Conservation (phyloP, 192 early-diverging fungal species). For the Coemansia umbellata region DNA sequence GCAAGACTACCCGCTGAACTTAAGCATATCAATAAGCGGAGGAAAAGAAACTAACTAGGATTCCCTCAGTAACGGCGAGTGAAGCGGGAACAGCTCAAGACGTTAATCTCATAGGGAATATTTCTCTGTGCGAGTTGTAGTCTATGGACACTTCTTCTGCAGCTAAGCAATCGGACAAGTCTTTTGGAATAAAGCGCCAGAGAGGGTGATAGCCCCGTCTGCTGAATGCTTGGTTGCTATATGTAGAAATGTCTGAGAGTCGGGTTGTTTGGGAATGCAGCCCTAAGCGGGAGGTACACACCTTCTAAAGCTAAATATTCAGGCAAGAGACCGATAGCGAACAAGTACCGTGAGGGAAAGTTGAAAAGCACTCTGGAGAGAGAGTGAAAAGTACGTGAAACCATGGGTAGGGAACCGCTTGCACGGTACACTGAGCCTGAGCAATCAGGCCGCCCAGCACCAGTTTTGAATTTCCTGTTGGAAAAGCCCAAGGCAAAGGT, state of each 20-base stretch:
- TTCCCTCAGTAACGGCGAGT: slow-evolving; percentile 75
- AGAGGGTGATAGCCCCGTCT: slow-evolving; percentile 75
- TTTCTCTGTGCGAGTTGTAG: slow-evolving; percentile 51
- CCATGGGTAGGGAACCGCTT: slow-evolving; percentile 73
- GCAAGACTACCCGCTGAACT: slow-evolving; percentile 69
- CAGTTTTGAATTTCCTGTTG: slow-evolving; percentile 50
- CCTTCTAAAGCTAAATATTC: slow-evolving; percentile 79
- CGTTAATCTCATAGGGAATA: slow-evolving; percentile 55
- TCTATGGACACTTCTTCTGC: slow-evolving; percentile 55
- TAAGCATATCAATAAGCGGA: slow-evolving; percentile 82
- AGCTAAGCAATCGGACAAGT: slow-evolving; percentile 47
- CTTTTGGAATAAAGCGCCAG: slow-evolving; percentile 66
- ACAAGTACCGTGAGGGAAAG: slow-evolving; percentile 87
- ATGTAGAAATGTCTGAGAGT: slow-evolving; percentile 51
- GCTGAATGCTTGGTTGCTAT: slow-evolving; percentile 12
- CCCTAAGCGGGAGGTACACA: slow-evolving; percentile 75
- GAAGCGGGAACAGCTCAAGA: slow-evolving; percentile 71
- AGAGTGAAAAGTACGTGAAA: slow-evolving; percentile 83
- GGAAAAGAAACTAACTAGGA: slow-evolving; percentile 80
- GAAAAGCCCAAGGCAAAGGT: slow-evolving; percentile 47
- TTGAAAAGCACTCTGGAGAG: slow-evolving; percentile 82
- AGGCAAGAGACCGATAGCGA: slow-evolving; percentile 79
- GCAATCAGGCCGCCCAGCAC: slow-evolving; percentile 8
- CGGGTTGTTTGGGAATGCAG: slow-evolving; percentile 74
- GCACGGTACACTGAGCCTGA: slow-evolving; percentile 5